Base-by-base conservation (phyloP, 225 moss, liverwort and hornwort species). In the Anthoceros angustus region DNA sequence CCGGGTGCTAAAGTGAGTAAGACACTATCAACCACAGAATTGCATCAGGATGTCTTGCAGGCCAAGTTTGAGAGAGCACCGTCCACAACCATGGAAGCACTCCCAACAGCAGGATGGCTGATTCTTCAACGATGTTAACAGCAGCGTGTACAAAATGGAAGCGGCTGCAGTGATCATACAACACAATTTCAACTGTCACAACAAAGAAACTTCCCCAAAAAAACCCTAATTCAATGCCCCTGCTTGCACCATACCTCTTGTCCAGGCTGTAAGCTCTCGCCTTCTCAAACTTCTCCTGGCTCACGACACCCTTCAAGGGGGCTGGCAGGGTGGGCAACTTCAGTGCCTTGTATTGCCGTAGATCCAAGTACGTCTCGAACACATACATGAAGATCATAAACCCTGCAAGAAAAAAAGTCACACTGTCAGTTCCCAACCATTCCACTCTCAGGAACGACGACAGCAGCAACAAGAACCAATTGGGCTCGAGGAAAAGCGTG, bases 371-470 rank as follows among this genome's bases (percentile, higher is more conserved):
- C 8, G 98, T 92, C 77, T 98, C 98, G 70, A 98, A 92, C 50
- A 84, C 39, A 65, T 92, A 98, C 98, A 98, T 98, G 18, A 84
- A 73, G 69, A 98, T 70, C 98, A 92, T 89, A 69, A 98, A 98
- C 71, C 86, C 92, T 81, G 84, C 75, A 67, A 66, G 6, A 7
- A 9, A 8, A 5, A 9, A 23, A 0, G 23, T n/a, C 55, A 41
- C 63, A 32, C 39, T 49, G 55, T 18, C 55, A 7, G 8, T 7
- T 23, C n/a, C 16, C 6, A 20, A 11, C 45, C 55, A 7, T 55
- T 20, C 55, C 18, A 23, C 55, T 55, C n/a, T 20, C 55, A 55
- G 23, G 23, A 55, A 18, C 55, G 23, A 20, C 55, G n/a, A 15
- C 23, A 55, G 55, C 18, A 9, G 55, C 55, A 55, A 20, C 55